Evolutionary conservation across 345 rosid species (phyloP), one percentile per base, ranked within the genome.

Genomic region (Linum trigynum): DNA sequence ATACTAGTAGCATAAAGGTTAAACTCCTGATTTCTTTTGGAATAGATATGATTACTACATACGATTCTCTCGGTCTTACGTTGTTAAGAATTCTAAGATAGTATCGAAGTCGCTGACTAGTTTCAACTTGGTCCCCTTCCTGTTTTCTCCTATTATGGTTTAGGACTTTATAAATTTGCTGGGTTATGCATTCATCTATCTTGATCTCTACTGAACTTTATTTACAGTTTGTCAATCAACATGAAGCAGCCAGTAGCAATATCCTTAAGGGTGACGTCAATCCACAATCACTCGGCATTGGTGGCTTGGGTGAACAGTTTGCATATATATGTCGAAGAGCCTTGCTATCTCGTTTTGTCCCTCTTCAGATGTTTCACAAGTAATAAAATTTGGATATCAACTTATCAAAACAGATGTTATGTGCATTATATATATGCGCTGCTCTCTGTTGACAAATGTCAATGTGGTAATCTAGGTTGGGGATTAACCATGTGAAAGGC

Each of bases 241-340:
- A 96, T 63, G 99, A 91, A 82, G 96, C 94, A 82, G 91, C 98
- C 65, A 89, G 91, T 74, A 91, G 98, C 77, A 95, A 77, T 71
- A 83, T 95, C 69, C 91, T 95, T 68, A 91, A 75, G 79, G 96
- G 87, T 5, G 97, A 95, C 68, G 91, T 95, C 66, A 95, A 95
- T 84, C 98, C 89, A 62, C 82, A 89, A 80, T 82, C 96, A 15
- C 76, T 91, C 67, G 98, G 99, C 73, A 95, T 95, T 75, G 99
- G 99, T 73, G 99, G 99, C 67, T 73, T 95, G 73, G 83, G 99
- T 79, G 95, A 86, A n/a, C 97, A 95, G 79, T 95, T 95, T 83
- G 88, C 96, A 5, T 95, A 95, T 80, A 91, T 95, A 78, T 95
- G 91, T 80, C 83, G 99, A 78, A 83, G 99, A 82, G 99, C 97